A percentile compares a stretch with the other conserved stretches of the same genome.
Conservation (phyloP, 345 rosid species). For the Boechera retrofracta region DNA sequence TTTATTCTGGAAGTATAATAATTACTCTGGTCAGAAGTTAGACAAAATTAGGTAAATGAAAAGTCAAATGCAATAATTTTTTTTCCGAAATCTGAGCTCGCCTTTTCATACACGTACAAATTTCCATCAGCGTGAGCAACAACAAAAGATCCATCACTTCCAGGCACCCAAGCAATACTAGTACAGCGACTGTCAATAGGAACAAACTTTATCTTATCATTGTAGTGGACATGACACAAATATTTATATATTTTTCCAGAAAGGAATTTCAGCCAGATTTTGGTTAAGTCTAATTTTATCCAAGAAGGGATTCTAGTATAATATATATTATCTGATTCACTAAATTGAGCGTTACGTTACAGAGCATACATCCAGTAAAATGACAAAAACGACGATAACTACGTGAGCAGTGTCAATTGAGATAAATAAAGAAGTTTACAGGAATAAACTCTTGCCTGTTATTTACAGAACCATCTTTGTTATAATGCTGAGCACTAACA, state of each 20-base stretch:
- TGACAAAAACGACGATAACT: not conserved
- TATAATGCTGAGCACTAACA: slow-evolving; percentile 86
- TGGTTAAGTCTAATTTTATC: not conserved
- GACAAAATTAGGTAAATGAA: slow-evolving; percentile 9
- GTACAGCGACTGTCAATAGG: slow-evolving; percentile 82
- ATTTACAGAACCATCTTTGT: slow-evolving; percentile 93
- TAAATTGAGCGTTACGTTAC: not conserved
- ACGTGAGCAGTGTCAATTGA: not conserved
- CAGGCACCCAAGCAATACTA: slow-evolving; percentile 93
- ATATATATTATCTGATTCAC: not conserved
- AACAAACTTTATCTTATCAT: slow-evolving; percentile 35
- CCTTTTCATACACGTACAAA: slow-evolving; percentile 95
- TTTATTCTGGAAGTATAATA: slow-evolving; percentile 60
- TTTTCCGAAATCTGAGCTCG: slow-evolving; percentile 51
- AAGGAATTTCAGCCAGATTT: not conserved
- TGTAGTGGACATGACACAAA: not conserved
- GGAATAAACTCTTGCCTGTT: slow-evolving; percentile 64
- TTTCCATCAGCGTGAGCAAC: slow-evolving; percentile 99
- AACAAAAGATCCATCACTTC: slow-evolving; percentile 91
- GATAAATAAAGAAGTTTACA: not conserved
- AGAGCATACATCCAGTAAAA: slow-evolving; percentile 11
- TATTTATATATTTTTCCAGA: not conserved
- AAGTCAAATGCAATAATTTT: slow-evolving; percentile 15
- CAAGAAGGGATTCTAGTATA: not conserved
- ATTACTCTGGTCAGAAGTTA: not conserved